Conservation (phyloP, 495 filamentous ascomycete genomes). For the Cetradonia linearis region DNA sequence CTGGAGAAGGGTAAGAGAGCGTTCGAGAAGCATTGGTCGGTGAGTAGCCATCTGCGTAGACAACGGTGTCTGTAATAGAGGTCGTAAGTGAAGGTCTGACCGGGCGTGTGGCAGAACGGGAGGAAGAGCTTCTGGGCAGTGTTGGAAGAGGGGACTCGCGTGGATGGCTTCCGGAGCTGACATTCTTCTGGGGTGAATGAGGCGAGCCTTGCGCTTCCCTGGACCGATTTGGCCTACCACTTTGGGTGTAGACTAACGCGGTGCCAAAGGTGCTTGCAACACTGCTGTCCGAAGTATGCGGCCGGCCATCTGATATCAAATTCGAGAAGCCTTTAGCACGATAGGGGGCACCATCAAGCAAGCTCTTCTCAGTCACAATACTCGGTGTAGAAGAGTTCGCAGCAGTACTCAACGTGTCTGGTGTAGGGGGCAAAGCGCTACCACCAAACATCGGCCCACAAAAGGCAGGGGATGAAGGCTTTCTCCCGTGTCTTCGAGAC, state of each 20-base stretch:
- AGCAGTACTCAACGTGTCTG: slow-evolving; percentile 23
- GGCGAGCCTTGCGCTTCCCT: slow-evolving; percentile 3
- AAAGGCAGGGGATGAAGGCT: slow-evolving; percentile 10
- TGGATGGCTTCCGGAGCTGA: background rate
- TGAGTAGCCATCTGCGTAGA: slow-evolving; percentile 13
- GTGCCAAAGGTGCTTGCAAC: background rate
- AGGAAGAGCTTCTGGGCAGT: slow-evolving; percentile 3
- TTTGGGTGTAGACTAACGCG: background rate
- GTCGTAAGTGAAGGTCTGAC: slow-evolving; percentile 12
- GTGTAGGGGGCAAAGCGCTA: slow-evolving; percentile 21
- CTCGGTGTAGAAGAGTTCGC: slow-evolving; percentile 23
- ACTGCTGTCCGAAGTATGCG: slow-evolving; percentile 9
- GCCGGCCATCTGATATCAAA: background rate
- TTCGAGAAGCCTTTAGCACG: slow-evolving; percentile 3
- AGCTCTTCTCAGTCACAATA: slow-evolving; percentile 22
- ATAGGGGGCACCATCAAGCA: slow-evolving; percentile 13
- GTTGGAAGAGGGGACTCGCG: background rate
- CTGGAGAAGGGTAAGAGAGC: slow-evolving; percentile 21
- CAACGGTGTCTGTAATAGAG: slow-evolving; percentile 17
- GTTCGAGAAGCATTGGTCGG: slow-evolving; percentile 7
- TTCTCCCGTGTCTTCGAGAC: slow-evolving; percentile 12
- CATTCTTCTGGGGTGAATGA: background rate
- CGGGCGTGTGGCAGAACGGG: background rate
- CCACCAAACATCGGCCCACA: slow-evolving; percentile 19
- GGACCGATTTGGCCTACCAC: background rate